Evolutionary conservation across 495 filamentous ascomycete species (phyloP), one percentile per base, ranked within the genome.

Genomic region (Neurospora tetrasperma): DNA sequence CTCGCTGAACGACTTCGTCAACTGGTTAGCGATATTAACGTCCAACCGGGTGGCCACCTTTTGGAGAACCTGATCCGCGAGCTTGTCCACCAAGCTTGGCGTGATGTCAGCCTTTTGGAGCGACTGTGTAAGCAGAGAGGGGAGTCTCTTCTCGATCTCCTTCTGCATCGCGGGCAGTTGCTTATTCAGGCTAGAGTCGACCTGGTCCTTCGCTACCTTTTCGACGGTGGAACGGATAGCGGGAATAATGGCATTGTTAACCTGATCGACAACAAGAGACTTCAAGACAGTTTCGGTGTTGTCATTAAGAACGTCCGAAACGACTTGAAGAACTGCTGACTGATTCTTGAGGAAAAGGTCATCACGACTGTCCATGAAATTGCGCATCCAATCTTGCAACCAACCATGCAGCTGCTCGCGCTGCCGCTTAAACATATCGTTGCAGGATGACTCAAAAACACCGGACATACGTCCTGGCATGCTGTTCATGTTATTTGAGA

Each of bases 231-330:
- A 77, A 38, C 85, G 80, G 6, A 91, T 78, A 70, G 76, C 76
- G 4, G 91, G 90, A 62, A 92, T 80, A 66, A 94, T 90, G 20
- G 84, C 85, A 43, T 86, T 82, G 76, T 90, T 85, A 74, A 95
- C 92, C 78, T 88, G 89, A 54, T 83, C 81, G 38, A 84, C 86
- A 70, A 97, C 88, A 72, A 96, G 90, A 39, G 87, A 88, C 38
- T 88, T 83, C 42, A 97, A 85, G 35, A 90, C 91, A 76, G 90
- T 88, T 79, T 98, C 94, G 40, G 96, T 92, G 74, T 98, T 98
- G 66, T 96, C 91, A 23, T 93, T 92, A 23, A 99, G 85, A 14
- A 96, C 95, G 70, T 88, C 90, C 1, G 94, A 96, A 10, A 99
- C 92, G 59, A 97, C 85, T 27, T 93, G 91, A 70, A 99, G 86